Percentiles rank a stretch among this genome's conserved stretches.
phyloP scores from a whole-genome alignment of 768 basidiomycete genomes.

The Russula sp. region DNA sequence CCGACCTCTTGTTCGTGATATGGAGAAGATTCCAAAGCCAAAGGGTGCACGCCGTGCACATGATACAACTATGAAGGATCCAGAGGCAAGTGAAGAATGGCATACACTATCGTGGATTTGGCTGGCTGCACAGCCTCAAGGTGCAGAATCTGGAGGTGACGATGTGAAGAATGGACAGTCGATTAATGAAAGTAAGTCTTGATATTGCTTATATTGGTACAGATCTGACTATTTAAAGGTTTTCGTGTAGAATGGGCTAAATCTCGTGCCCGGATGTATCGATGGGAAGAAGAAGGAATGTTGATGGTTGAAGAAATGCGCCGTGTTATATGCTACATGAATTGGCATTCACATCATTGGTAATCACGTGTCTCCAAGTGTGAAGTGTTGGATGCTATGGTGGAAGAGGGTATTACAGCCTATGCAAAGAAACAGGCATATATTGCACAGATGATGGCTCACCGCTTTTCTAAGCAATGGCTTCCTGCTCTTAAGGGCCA shows the following conservation, averaged over 20 bases:
- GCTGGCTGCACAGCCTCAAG: background rate
- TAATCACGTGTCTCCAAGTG: background rate
- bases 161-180: background rate
- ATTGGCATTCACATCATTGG: background rate
- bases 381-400: background rate
- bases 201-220: background rate
- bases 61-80: background rate
- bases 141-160: background rate
- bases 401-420: background rate
- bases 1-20: background rate
- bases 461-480: background rate
- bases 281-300: background rate
- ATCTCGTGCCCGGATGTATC: background rate
- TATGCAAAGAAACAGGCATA: background rate
- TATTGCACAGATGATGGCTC: background rate
- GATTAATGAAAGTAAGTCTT: background rate
- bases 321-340: background rate
- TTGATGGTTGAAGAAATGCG: background rate
- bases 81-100: background rate
- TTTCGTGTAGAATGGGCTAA: conserved; percentile 2
- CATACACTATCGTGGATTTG: background rate
- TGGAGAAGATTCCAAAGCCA: background rate
- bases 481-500: background rate
- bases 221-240: background rate
- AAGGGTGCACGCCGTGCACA: background rate